A percentile compares a stretch with the other conserved stretches of the same genome.
Evolutionary conservation across 257 asterid species (phyloP).

Genomic region (Solanum arcanum): DNA sequence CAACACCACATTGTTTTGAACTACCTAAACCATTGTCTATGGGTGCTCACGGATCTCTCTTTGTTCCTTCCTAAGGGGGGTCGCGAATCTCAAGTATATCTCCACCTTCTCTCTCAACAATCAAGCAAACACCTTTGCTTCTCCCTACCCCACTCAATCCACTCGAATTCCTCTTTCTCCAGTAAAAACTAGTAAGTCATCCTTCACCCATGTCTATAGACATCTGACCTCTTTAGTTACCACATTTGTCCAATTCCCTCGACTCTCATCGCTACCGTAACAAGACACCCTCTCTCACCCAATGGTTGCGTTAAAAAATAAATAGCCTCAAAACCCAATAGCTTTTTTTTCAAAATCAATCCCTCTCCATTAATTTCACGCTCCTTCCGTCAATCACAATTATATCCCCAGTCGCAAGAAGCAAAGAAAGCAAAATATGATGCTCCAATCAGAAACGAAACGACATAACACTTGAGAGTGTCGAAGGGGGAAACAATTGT

Average conservation of each 20-base stretch:
- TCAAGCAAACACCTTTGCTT: neutral
- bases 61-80: neutral
- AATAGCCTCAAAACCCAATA: neutral
- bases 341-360: neutral
- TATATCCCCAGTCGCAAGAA: neutral
- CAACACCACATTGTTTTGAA: neutral
- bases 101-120: neutral
- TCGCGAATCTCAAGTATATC: neutral
- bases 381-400: neutral
- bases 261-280: neutral
- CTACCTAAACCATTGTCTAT: neutral
- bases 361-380: neutral
- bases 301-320: neutral
- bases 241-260: neutral
- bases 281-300: neutral
- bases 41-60: neutral
- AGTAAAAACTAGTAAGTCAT: neutral
- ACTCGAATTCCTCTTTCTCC: neutral
- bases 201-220: neutral
- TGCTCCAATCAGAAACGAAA: neutral
- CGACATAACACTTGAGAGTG: too few species aligned
- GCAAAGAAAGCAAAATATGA: neutral
- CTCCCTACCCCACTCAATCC: neutral
- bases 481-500: too few species aligned
- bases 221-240: neutral